Conservation (phyloP, 805 yeast genomes). For the Yarrowia divulgata region DNA sequence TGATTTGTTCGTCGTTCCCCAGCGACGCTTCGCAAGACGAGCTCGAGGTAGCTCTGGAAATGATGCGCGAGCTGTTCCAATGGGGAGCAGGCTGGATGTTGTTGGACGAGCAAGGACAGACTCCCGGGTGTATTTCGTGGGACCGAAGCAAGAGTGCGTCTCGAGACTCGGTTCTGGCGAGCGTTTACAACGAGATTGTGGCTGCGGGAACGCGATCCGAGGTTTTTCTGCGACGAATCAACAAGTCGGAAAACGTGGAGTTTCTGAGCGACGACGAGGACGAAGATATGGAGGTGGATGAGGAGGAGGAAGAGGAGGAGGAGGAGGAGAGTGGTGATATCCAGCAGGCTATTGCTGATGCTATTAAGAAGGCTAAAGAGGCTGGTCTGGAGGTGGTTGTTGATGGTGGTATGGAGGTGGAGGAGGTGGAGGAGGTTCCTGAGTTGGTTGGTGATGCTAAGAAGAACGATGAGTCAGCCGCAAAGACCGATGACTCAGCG, state of each 20-base stretch:
- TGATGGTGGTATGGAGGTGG: conserved; percentile 6
- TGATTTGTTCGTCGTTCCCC: conserved; percentile 61
- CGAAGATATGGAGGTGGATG: conserved; percentile 41
- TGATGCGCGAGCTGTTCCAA: conserved; percentile 74
- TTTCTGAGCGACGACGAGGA: conserved; percentile 49
- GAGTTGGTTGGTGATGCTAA: not conserved
- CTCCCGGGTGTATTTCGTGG: conserved; percentile 81
- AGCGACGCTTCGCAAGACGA: conserved; percentile 56
- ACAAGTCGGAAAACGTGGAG: conserved; percentile 53
- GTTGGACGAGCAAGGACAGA: conserved; percentile 70
- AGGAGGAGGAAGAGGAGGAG: conserved; percentile 42
- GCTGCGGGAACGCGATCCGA: conserved; percentile 94
- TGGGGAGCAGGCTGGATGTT: conserved; percentile 95
- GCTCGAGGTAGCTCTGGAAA: conserved; percentile 55
- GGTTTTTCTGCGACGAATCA: conserved; percentile 73
- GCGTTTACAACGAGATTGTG: conserved; percentile 61
- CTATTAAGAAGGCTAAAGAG: conserved; percentile 19
- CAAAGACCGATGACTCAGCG: conserved; percentile 7
- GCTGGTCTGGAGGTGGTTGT: conserved; percentile 12
- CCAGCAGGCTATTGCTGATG: conserved; percentile 27
- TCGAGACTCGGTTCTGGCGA: conserved; percentile 58
- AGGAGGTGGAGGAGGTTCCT: conserved; percentile 1
- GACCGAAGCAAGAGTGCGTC: conserved; percentile 43
- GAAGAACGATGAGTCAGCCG: not conserved
- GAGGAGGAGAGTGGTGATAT: conserved; percentile 5